Evolutionary conservation across 1,139 yeast genomes (phyloP), one percentile per base, ranked within the genome.

Genomic region (Entelexis paramagnoliae): DNA sequence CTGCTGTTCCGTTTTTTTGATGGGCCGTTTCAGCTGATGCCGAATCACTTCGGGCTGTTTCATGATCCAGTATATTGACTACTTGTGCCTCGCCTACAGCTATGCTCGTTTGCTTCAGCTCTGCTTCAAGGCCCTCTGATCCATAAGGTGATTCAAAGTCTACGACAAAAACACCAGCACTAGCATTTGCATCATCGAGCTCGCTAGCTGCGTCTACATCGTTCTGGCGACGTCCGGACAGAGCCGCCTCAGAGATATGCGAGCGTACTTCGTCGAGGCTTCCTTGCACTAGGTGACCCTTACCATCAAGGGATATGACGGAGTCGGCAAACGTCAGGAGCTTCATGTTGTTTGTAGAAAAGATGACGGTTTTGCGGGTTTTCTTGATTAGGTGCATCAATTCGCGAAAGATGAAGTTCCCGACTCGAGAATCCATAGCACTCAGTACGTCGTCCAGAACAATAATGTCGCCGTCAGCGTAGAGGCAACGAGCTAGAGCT

Each of bases 381-480:
- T 32, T 11, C 11, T 32, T 48, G 4, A 49, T 49, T 2, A 52
- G 35, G 11, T 20, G 28, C 16, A 40, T n/a, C 5, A 52, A 41
- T 28, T 44, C 48, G 4, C 29, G 29, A 33, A 26, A 54, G 10
- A 54, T 45, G n/a, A 39, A 34, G 58, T 79, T 81, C 39, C 95
- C 95, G 28, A 87, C 95, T 63, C 85, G 80, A 10, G 95, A 86
- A 71, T 88, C 96, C 20, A 88, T 95, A 2, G 96, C 96, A 69
- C 88, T 79, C 54, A 88, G 72, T 10, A 87, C 93, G 67, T 88
- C 96, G 64, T 88, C 96, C 55, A 88, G 70, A 51, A 88, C 66
- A 20, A 85, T 70, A 42, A 83, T 78, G 54, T 83, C 87, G 30
- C 73, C 69, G 54, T 77, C 71, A 39, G 83, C 79, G 65, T 88